phyloP scores from a whole-genome alignment of 2,329 filamentous ascomycete genomes.

The Trichophyton benhamiae region DNA sequence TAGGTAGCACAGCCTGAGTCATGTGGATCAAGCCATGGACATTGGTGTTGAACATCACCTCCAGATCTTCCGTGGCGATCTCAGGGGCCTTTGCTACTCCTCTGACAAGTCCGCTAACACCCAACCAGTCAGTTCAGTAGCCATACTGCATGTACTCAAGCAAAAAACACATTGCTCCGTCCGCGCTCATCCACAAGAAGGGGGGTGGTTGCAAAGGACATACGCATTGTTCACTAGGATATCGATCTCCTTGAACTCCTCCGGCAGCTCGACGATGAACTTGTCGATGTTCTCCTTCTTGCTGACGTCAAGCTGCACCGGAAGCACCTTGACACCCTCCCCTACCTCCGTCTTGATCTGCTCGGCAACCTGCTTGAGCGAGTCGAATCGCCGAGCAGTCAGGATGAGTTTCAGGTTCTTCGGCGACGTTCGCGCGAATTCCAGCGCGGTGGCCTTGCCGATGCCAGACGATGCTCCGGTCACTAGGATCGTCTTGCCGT shows the following conservation, averaged over 20 bases:
- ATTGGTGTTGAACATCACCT: constrained; percentile 83
- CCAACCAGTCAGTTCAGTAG: background rate
- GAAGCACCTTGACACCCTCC: constrained; percentile 65
- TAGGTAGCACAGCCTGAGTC: constrained; percentile 78
- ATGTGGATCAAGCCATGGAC: constrained; percentile 91
- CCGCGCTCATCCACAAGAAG: too few relatives aligned
- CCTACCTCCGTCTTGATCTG: constrained; percentile 68
- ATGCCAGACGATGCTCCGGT: constrained; percentile 93
- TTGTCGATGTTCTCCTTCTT: constrained; percentile 58
- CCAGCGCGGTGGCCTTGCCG: constrained; percentile 60
- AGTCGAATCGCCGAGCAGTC: constrained; percentile 75
- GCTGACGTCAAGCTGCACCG: constrained; percentile 78
- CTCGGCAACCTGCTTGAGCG: constrained; percentile 59
- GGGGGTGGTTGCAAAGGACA: constrained; percentile 20
- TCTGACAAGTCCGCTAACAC: constrained; percentile 65
- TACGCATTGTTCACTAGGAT: constrained; percentile 94
- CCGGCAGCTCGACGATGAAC: constrained; percentile 63
- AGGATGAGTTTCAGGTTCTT: constrained; percentile 70
- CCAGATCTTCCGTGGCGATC: constrained; percentile 70
- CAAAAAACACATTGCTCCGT: too few relatives aligned
- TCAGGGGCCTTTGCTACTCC: constrained; percentile 75
- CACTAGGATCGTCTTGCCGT: constrained; percentile 83
- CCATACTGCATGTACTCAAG: background rate
- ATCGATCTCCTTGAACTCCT: constrained; percentile 73
- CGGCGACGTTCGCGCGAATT: constrained; percentile 80